These are phyloP conservation scores for Exidia glandulosa DNA, from an alignment of 768 basidiomycete genomes.

Conservation along the genomic window DNA sequence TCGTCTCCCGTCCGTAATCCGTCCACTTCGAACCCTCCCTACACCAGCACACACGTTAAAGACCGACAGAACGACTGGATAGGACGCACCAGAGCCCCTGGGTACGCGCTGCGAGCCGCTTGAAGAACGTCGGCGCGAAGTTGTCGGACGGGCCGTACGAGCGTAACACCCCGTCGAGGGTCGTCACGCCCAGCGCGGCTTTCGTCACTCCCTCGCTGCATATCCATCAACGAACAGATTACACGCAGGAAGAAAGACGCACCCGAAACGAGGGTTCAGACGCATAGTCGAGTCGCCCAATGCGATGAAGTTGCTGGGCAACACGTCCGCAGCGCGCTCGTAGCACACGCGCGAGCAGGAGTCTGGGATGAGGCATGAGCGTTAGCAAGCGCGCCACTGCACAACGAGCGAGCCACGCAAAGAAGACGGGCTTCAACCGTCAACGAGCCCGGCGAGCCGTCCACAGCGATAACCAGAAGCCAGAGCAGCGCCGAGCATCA, in stretches of 20 bases:
- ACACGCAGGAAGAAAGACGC: neutral
- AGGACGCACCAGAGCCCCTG: neutral
- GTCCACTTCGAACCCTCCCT: neutral
- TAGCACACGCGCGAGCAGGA: slow-evolving; percentile 17
- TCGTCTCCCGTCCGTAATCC: neutral
- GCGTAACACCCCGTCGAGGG: neutral
- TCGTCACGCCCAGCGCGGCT: neutral
- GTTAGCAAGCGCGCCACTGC: neutral
- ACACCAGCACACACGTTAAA: neutral
- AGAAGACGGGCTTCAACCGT: too few species aligned
- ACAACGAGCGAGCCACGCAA: neutral
- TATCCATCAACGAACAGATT: neutral
- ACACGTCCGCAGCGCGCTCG: slow-evolving; percentile 10
- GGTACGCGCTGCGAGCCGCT: neutral
- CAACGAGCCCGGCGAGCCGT: too few species aligned
- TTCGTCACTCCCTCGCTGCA: neutral
- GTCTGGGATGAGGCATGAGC: slow-evolving; percentile 7
- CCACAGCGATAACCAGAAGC: too few species aligned
- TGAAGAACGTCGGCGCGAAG: neutral
- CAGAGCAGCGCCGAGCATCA: neutral
- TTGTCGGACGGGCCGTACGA: neutral
- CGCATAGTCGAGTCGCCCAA: slow-evolving; percentile 26
- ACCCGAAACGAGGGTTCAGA: slow-evolving; percentile 15
- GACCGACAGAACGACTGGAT: neutral
- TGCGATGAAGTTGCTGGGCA: slow-evolving; percentile 24